Evolutionary conservation across 192 early-diverging fungal genomes (phyloP).

Genomic region (Geosiphon pyriformis): DNA sequence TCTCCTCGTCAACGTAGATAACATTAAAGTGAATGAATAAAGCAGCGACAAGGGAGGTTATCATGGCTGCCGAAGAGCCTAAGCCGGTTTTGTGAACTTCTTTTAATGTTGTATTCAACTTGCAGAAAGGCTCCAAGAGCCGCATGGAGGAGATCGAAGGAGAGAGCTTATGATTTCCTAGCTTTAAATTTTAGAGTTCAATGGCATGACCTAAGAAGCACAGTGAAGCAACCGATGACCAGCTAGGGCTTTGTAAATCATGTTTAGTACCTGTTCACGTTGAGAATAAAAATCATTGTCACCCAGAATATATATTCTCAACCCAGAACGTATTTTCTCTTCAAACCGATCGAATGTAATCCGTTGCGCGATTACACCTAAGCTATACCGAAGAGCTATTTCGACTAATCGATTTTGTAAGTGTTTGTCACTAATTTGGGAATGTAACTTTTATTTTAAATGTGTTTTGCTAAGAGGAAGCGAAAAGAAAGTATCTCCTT

Average conservation of each 20-base stretch:
- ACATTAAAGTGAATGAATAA: conserved; percentile 71
- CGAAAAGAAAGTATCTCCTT: not conserved
- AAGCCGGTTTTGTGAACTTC: conserved; percentile 93
- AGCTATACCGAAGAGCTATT: conserved; percentile 41
- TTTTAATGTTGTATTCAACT: conserved; percentile 55
- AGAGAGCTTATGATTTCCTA: conserved; percentile 42
- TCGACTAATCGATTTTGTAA: conserved; percentile 65
- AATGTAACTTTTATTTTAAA: not conserved
- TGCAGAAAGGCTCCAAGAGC: conserved; percentile 55
- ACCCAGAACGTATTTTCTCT: conserved; percentile 34
- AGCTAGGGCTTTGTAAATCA: too few relatives aligned
- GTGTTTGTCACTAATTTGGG: conserved; percentile 26
- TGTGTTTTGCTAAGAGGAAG: too few relatives aligned
- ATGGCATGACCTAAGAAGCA: too few relatives aligned
- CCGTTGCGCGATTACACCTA: conserved; percentile 37
- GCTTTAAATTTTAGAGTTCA: conserved; percentile 28
- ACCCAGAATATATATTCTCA: conserved; percentile 77
- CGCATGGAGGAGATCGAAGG: conserved; percentile 52
- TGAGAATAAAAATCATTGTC: conserved; percentile 99
- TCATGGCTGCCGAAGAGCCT: conserved; percentile 94
- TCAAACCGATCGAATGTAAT: conserved; percentile 27
- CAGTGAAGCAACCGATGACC: too few relatives aligned
- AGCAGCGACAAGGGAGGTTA: conserved; percentile 81
- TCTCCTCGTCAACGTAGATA: conserved; percentile 26
- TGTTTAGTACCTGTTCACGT: conserved; percentile 64